Evolutionary conservation across 2,329 filamentous ascomycete genomes (phyloP).

Genomic region (Sporothrix phasma): DNA sequence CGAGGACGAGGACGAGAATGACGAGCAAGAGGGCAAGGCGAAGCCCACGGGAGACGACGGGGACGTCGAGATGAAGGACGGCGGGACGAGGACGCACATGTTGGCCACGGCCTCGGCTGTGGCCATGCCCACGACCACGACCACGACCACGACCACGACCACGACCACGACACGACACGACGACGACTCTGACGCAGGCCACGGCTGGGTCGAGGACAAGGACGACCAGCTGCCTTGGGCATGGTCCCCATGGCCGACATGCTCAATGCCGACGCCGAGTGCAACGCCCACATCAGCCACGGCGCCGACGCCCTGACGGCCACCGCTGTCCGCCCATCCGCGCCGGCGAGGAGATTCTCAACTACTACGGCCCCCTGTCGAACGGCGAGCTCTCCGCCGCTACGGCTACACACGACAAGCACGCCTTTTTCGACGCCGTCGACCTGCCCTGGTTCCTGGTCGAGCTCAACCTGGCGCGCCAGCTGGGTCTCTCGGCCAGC

Average conservation of each 20-base stretch:
- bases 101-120: slow-evolving; percentile 25
- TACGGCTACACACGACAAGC: slow-evolving; percentile 76
- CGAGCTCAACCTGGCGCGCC: slow-evolving; percentile 17
- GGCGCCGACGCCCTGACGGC: slow-evolving; percentile 54
- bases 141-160: slow-evolving; percentile 29
- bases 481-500: slow-evolving; percentile 19
- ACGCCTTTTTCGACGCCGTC: slow-evolving; percentile 70
- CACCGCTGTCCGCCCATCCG: slow-evolving; percentile 59
- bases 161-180: slow-evolving; percentile 25
- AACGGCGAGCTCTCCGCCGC: slow-evolving; percentile 72
- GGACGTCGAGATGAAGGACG: slow-evolving; percentile 23
- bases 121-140: slow-evolving; percentile 45
- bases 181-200: slow-evolving; percentile 42
- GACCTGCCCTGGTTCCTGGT: slow-evolving; percentile 56
- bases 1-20: slow-evolving; percentile 27
- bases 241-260: slow-evolving; percentile 91
- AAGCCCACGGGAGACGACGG: slow-evolving; percentile 51
- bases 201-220: slow-evolving; percentile 55
- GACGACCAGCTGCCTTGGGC: slow-evolving; percentile 55
- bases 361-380: slow-evolving; percentile 80
- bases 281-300: slow-evolving; percentile 59
- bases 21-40: slow-evolving; percentile 27
- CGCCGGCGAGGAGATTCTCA: slow-evolving; percentile 68
- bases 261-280: slow-evolving; percentile 78
- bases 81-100: slow-evolving; percentile 53